Conservation (phyloP, 352 stramenopile genomes). For the Phytophthora ohioensis region DNA sequence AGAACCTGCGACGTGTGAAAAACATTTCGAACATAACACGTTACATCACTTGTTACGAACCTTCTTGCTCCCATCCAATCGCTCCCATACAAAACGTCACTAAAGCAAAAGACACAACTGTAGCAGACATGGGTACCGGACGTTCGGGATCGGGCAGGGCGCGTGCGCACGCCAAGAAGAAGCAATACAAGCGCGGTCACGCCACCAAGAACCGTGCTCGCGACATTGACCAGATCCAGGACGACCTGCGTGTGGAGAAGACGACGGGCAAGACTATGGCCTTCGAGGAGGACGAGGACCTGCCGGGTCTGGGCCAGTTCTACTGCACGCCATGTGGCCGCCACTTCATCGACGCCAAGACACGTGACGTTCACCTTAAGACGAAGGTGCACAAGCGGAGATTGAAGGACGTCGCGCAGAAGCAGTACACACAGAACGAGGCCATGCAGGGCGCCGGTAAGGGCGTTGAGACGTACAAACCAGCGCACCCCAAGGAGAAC, state of each 20-base stretch:
- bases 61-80: slow-evolving; percentile 27
- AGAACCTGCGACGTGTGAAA: slow-evolving; percentile 37
- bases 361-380: slow-evolving; percentile 79
- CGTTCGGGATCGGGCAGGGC: slow-evolving; percentile 65
- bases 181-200: slow-evolving; percentile 87
- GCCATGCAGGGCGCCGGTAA: slow-evolving; percentile 79
- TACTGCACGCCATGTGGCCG: slow-evolving; percentile 89
- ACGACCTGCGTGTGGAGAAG: slow-evolving; percentile 79
- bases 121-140: slow-evolving; percentile 37
- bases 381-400: slow-evolving; percentile 90
- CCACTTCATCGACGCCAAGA: slow-evolving; percentile 88
- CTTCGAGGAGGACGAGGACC: slow-evolving; percentile 87
- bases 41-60: slow-evolving; percentile 24
- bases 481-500: slow-evolving; percentile 52
- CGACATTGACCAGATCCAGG: slow-evolving; percentile 91
- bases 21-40: slow-evolving; percentile 21
- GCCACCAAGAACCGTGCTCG: slow-evolving; percentile 82
- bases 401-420: slow-evolving; percentile 90
- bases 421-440: slow-evolving; percentile 91
- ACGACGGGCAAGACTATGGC: slow-evolving; percentile 60
- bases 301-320: slow-evolving; percentile 86
- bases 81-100: slow-evolving; percentile 14
- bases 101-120: slow-evolving; percentile 14
- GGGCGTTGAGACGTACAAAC: slow-evolving; percentile 76
- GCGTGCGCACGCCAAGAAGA: slow-evolving; percentile 85